Evolutionary conservation across 148 eudicot genomes (phyloP), one percentile per base, ranked within the genome.

Genomic region (Bassia scoparia): DNA sequence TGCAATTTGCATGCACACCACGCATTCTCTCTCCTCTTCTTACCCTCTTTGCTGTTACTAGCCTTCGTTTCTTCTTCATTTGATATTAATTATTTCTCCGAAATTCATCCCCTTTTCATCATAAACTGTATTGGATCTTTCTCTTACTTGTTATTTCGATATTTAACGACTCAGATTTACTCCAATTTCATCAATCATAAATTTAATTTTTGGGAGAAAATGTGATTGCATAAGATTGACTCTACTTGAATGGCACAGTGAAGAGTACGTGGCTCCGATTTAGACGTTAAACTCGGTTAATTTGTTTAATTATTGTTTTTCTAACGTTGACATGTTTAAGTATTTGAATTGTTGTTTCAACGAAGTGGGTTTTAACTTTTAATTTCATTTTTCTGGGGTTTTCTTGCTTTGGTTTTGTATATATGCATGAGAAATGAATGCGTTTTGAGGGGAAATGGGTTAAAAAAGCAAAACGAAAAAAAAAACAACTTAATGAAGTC

Each of bases 1-100:
- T 23, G 63, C 70, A 53, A 74, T 74, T 74, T 74, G 77, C 77
- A 74, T 65, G 77, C 77, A 74, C 61, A 37, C 71, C 76, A 72
- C 76, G 61, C 77, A n/a, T 33, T 35, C 54, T 74, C 62, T 74
- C 77, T 74, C 77, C 27, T 61, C 77, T 41, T 26, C 20, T 26
- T 66, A 43, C 69, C 61, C 49, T 26, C 44, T 41, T 37, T 58
- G 26, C 54, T 43, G 34, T 43, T 64, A 31, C 55, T 61, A 18
- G 15, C 33, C n/a, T 56, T 27, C 59, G 18, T 35, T 50, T 52
- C 34, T 21, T 49, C 18, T 35, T 63, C 37, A 23, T 6, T 66
- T 66, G 48, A 26, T 13, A 43, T 66, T 67, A n/a, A n/a, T n/a
- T n/a, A 35, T 66, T 61, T 21, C 37, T 37, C 11, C 33, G 24